phyloP scores from a whole-genome alignment of 805 yeast genomes.

The Pichia phayaonensis region DNA sequence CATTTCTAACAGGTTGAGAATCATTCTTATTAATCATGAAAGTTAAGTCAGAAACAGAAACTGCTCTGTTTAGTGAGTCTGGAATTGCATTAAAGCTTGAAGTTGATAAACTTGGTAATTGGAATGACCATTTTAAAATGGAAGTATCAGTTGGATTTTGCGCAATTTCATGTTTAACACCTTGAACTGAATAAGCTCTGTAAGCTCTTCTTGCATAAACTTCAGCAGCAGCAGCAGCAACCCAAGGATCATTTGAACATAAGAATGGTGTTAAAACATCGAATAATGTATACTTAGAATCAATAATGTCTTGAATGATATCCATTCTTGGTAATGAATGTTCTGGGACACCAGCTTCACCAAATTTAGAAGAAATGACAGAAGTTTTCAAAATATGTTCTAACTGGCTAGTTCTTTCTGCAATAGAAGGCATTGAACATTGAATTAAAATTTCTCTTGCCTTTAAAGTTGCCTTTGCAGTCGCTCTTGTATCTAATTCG shows the following conservation, averaged over 20 bases:
- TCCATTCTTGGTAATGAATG: conserved; percentile 79
- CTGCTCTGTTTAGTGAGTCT: conserved; percentile 68
- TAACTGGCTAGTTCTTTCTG: conserved; percentile 94
- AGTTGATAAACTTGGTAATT: conserved; percentile 62
- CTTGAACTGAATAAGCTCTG: conserved; percentile 87
- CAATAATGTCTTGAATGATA: conserved; percentile 83
- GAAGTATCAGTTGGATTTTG: conserved; percentile 46
- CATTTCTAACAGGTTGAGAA: conserved; percentile 70
- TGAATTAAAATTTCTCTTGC: conserved; percentile 95
- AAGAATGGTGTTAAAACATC: conserved; percentile 93
- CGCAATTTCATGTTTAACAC: conserved; percentile 52
- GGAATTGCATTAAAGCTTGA: conserved; percentile 72
- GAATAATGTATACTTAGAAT: conserved; percentile 91
- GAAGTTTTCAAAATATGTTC: conserved; percentile 92
- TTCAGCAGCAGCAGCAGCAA: conserved; percentile 93
- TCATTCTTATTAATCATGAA: conserved; percentile 67
- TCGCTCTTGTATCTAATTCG: conserved; percentile 80
- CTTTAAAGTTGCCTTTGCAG: conserved; percentile 89
- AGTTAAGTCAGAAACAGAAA: conserved; percentile 87
- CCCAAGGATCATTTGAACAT: conserved; percentile 74
- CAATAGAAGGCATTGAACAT: conserved; percentile 92
- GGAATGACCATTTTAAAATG: conserved; percentile 81
- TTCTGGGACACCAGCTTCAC: conserved; percentile 63
- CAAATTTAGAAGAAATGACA: conserved; percentile 83
- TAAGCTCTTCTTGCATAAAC: conserved; percentile 95